Evolutionary conservation across 305 asterid species (phyloP).

Genomic region (Fraxinus latifolia): DNA sequence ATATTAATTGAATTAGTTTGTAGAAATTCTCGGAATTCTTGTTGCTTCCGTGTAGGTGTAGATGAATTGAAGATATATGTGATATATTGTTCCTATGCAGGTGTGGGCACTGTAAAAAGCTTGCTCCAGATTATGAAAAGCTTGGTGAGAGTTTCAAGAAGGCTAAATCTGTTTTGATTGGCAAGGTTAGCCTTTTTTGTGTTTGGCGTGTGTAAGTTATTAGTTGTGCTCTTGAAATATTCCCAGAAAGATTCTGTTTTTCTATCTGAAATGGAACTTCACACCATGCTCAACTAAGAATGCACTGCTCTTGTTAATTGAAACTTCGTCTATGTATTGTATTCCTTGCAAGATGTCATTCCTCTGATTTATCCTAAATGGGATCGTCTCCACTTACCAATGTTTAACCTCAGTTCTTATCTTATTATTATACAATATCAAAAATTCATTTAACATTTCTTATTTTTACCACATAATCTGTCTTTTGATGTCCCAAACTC

Average conservation of each 20-base stretch:
- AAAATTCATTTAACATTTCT: neutral
- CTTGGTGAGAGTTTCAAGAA: slow-evolving; percentile 88
- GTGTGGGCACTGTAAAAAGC: slow-evolving; percentile 97
- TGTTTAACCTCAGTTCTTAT: neutral
- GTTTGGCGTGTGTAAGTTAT: neutral
- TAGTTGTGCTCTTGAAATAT: neutral
- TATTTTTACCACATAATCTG: neutral
- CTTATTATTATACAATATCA: no score
- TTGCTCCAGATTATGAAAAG: slow-evolving; percentile 87
- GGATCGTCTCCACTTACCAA: neutral
- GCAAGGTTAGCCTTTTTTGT: slow-evolving; percentile 55
- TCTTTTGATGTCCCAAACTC: neutral
- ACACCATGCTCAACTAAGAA: neutral
- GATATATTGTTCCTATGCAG: slow-evolving; percentile 34
- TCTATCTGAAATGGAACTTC: neutral
- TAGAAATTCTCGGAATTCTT: neutral
- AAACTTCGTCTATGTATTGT: neutral
- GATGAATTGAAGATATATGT: slow-evolving; percentile 19
- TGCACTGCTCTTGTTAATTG: neutral
- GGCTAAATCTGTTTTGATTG: slow-evolving; percentile 84
- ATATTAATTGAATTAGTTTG: neutral
- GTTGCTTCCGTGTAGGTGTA: slow-evolving; percentile 2
- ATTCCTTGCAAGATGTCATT: no score
- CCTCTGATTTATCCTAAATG: neutral
- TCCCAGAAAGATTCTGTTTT: neutral